phyloP scores from a whole-genome alignment of 495 filamentous ascomycete species.

The Penicillium psychrofluorescens region DNA sequence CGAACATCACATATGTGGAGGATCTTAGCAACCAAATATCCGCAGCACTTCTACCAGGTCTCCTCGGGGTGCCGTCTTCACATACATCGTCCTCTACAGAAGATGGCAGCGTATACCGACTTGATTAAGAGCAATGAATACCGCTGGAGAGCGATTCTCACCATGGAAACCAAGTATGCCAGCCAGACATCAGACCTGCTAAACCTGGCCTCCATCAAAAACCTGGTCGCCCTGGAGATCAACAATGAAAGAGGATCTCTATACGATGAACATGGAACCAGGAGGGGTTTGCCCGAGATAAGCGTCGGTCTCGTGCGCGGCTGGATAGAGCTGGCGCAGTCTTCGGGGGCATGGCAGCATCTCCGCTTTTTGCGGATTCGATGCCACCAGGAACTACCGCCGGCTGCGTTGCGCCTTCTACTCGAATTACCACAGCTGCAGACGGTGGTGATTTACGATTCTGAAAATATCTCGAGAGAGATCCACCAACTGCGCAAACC shows the following conservation, averaged over 20 bases:
- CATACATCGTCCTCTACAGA: conserved; percentile 13
- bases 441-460: conserved; percentile 18
- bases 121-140: conserved; percentile 20
- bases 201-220: conserved; percentile 23
- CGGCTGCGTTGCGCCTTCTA: conserved; percentile 16
- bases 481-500: neutral
- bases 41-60: conserved; percentile 15
- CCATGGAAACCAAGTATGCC: conserved; percentile 17
- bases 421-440: conserved; percentile 21
- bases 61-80: conserved; percentile 15
- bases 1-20: conserved; percentile 37
- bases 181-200: conserved; percentile 23
- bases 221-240: conserved; percentile 33
- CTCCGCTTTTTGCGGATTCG: conserved; percentile 27
- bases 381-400: conserved; percentile 19
- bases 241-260: neutral
- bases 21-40: conserved; percentile 28
- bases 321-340: conserved; percentile 28
- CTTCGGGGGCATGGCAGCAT: conserved; percentile 20
- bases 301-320: conserved; percentile 30
- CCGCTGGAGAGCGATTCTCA: conserved; percentile 26
- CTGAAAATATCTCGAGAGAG: conserved; percentile 4
- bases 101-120: conserved; percentile 26
- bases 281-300: conserved; percentile 8
- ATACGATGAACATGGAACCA: neutral